A percentile compares a stretch with the other conserved stretches of the same genome.
Evolutionary conservation across 306 rosid genomes (phyloP).

Genomic region (Pyrus communis): DNA sequence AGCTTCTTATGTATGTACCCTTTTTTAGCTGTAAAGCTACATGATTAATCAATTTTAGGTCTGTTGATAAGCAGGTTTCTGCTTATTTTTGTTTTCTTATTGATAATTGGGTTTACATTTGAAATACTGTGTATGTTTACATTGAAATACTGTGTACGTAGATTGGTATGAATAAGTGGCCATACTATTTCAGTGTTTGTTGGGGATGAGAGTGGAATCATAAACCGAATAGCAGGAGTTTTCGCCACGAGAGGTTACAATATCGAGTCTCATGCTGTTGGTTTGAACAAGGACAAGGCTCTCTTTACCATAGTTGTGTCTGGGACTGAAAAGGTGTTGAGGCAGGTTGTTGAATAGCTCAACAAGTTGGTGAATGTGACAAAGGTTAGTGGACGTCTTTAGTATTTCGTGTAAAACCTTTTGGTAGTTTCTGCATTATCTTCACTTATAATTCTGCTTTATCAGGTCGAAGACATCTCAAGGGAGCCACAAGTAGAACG

Average conservation of each 20-base stretch:
- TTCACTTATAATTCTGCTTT: neutral
- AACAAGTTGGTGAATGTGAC: slow-evolving; percentile 57
- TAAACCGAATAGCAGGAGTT: slow-evolving; percentile 59
- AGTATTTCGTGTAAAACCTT: neutral
- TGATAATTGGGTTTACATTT: too few species aligned
- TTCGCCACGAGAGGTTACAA: slow-evolving; percentile 60
- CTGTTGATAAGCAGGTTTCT: too few species aligned
- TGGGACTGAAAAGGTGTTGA: slow-evolving; percentile 43
- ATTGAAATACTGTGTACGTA: too few species aligned
- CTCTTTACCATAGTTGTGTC: slow-evolving; percentile 54
- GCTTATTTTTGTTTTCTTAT: too few species aligned
- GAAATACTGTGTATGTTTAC: too few species aligned
- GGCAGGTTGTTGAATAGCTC: slow-evolving; percentile 52
- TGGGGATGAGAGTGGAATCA: slow-evolving; percentile 64
- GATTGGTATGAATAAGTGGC: slow-evolving; percentile 94
- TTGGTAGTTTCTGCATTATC: neutral
- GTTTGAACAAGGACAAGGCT: slow-evolving; percentile 54
- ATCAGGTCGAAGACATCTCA: slow-evolving; percentile 57
- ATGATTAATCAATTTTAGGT: too few species aligned
- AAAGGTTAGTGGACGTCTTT: slow-evolving; percentile 21
- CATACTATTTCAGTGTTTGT: slow-evolving; percentile 59
- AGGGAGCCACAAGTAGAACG: slow-evolving; percentile 53
- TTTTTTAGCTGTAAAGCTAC: too few species aligned
- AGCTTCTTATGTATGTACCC: too few species aligned
- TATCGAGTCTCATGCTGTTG: slow-evolving; percentile 59